Conservation (phyloP, 2,329 filamentous ascomycete genomes). For the Reticulascus tulasneorum region DNA sequence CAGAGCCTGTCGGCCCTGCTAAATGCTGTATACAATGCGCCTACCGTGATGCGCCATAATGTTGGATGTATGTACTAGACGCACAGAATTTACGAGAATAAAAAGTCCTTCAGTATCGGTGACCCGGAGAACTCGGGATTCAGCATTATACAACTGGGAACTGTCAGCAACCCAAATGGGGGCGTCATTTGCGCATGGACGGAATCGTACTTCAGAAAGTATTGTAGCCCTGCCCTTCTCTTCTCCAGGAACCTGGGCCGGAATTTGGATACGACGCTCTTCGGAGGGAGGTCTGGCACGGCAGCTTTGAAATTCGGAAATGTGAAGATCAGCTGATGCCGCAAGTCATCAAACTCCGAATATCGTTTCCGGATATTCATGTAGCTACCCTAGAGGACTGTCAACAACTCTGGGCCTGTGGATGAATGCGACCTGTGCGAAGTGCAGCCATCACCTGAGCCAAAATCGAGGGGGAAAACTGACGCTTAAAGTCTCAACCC, state of each 20-base stretch:
- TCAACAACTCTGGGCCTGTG: conserved; percentile 13
- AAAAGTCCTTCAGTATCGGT: conserved; percentile 86
- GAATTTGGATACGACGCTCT: conserved; percentile 86
- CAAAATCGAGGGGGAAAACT: conserved; percentile 25
- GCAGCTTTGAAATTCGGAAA: conserved; percentile 82
- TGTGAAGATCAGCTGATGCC: conserved; percentile 66
- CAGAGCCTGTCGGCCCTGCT: no score
- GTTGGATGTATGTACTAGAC: no score
- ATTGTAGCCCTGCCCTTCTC: conserved; percentile 75
- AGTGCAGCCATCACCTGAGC: neutral
- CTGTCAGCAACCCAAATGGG: conserved; percentile 11
- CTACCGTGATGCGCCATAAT: no score
- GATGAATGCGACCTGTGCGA: conserved; percentile 1
- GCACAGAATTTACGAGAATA: conserved; percentile 56
- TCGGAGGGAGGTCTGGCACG: conserved; percentile 87
- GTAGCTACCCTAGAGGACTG: conserved; percentile 46
- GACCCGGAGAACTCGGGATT: conserved; percentile 93
- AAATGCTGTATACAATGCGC: no score
- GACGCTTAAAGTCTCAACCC: conserved; percentile 80
- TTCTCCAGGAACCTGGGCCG: conserved; percentile 81
- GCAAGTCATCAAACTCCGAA: conserved; percentile 87
- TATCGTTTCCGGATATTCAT: conserved; percentile 71
- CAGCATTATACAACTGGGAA: conserved; percentile 73
- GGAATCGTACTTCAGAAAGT: conserved; percentile 82
- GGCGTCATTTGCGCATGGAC: neutral